Conservation (phyloP, 805 yeast genomes). For the Ogataea populi-albae region DNA sequence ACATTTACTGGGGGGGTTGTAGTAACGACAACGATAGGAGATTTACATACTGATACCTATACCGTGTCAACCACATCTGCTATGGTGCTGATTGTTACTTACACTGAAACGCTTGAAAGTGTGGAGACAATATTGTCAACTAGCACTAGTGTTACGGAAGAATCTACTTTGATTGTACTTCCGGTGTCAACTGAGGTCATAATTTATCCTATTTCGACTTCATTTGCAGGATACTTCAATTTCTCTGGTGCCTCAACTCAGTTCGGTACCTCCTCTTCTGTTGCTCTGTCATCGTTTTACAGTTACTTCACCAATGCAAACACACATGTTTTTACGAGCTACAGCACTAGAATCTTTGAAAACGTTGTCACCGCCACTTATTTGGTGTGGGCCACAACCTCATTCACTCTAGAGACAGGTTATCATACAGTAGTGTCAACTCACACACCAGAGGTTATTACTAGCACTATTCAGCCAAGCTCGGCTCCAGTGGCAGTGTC, state of each 20-base stretch:
- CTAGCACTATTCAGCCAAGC: constrained; percentile 5
- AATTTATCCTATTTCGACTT: constrained; percentile 9
- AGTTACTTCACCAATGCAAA: constrained; percentile 7
- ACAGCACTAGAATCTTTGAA: constrained; percentile 3
- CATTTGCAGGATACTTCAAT: constrained; percentile 15
- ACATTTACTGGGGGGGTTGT: constrained; percentile 6
- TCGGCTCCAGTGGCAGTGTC: background rate
- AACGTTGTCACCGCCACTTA: constrained; percentile 14
- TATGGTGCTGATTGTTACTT: constrained; percentile 18
- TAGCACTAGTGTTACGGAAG: constrained; percentile 5
- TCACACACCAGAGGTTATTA: constrained; percentile 11
- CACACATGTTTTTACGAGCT: constrained; percentile 3
- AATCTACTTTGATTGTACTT: constrained; percentile 6
- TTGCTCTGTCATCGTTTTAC: constrained; percentile 5
- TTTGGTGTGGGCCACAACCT: constrained; percentile 11
- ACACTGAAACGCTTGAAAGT: constrained; percentile 11
- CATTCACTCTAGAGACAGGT: constrained; percentile 12
- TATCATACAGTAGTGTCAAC: constrained; percentile 14
- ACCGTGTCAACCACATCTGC: constrained; percentile 19
- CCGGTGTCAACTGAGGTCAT: constrained; percentile 14
- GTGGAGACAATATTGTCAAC: constrained; percentile 7
- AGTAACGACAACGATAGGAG: constrained; percentile 14
- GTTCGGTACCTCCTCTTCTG: constrained; percentile 2
- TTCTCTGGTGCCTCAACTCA: constrained; percentile 1
- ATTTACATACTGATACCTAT: constrained; percentile 15